Conservation (phyloP, 179 eudicot genomes). For the Beta lomatogona region DNA sequence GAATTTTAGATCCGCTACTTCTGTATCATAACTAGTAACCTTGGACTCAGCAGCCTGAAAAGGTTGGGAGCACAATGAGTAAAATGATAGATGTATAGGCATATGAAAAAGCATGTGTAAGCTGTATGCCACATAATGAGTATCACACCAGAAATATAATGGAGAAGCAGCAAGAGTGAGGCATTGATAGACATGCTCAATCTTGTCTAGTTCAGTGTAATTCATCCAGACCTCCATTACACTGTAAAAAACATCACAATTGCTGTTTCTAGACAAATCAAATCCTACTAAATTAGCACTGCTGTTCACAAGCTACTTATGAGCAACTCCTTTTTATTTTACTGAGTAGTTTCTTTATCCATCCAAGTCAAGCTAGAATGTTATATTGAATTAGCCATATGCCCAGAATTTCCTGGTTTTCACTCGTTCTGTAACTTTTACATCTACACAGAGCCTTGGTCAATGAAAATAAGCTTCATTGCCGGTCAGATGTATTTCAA, state of each 20-base stretch:
- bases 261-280: not conserved
- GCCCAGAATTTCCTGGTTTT: not conserved
- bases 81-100: constrained; percentile 3
- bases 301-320: not conserved
- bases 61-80: constrained; percentile 19
- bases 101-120: not conserved
- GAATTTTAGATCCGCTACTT: constrained; percentile 54
- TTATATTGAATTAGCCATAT: not conserved
- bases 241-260: not conserved
- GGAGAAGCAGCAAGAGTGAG: not conserved
- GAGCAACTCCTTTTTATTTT: not conserved
- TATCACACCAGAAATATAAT: not conserved
- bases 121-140: not conserved
- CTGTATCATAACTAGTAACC: constrained; percentile 60
- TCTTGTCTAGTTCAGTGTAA: not conserved
- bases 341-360: not conserved
- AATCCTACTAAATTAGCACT: not conserved
- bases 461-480: not conserved
- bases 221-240: not conserved
- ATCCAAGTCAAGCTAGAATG: not conserved
- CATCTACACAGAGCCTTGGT: not conserved
- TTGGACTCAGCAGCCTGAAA: constrained; percentile 86
- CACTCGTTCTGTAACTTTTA: not conserved
- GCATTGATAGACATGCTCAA: too few species aligned
- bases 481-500: not conserved